Base-by-base conservation (phyloP, 805 yeast species). In the Suhomyces vadensis region DNA sequence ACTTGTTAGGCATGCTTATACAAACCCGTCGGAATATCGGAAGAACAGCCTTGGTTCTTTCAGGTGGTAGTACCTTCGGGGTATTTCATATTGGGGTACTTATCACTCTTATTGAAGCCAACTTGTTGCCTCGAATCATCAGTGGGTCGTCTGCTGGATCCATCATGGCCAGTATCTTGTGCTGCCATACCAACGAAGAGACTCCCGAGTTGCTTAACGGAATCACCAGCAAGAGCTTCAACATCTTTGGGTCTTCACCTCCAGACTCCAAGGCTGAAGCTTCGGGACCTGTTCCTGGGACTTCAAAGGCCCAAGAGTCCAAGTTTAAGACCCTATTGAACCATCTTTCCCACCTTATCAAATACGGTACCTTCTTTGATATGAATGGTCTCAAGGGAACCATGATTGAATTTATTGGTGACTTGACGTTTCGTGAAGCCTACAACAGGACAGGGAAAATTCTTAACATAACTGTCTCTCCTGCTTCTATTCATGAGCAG, bases 81-180 rank as follows among this genome's bases (percentile, higher is more conserved):
- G 67, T 92, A 40, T 82, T 91, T 49, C 98, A 92, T 53, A 86
- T 90, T 46, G 99, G 99, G 1, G 97, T 94, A 0, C 67, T 92
- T 37, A 81, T 88, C 4, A 86, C 94, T 2, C 72, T 94, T 23
- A 66, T 85, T 31, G 94, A 88, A 53, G 75, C 78, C 41, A 82
- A 85, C 42, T 69, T 90, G 17, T 68, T 92, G 19, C 99, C 99
- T 0, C 77, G 86, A 39, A 87, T 94, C 27, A 81, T 94, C 11
- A 86, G 96, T 38, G 99, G 99, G 1, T 86, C 96, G 10, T 88
- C 96, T 19, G 96, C 97, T 0, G 99, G 99, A 13, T 90, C 97
- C 1, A 91, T 94, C 41, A 83, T 94, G 37, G 97, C 98, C 14
- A 80, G 96, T 39, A 81, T 94, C 13, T 72, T 94, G 37, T 89